A percentile compares a stretch with the other conserved stretches of the same genome.
Evolutionary conservation across 78 protist genomes (phyloP).

Genomic region (Planoprotostelium fungivorum): DNA sequence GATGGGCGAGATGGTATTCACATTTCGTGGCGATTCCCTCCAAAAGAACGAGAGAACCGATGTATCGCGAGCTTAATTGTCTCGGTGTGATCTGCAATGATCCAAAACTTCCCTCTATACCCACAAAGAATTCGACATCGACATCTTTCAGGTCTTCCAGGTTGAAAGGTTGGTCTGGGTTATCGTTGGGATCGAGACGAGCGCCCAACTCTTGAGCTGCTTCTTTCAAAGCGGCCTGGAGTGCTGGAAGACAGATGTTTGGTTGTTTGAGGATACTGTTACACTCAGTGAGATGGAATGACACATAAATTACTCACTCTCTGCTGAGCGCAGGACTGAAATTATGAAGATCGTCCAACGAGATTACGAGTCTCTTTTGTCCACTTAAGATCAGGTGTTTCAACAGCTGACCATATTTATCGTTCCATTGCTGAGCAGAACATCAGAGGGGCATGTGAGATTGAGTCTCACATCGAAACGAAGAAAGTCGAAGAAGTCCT

Average conservation of each 20-base stretch:
- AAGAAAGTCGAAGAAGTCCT: not conserved
- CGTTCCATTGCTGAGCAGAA: not conserved
- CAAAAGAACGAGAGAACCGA: conserved; percentile 80
- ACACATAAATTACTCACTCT: not conserved
- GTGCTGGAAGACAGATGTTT: conserved; percentile 11
- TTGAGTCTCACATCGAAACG: not conserved
- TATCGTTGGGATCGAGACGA: not conserved
- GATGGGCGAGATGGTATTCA: not conserved
- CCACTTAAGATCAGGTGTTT: not conserved
- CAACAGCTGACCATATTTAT: not conserved
- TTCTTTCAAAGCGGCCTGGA: conserved; percentile 53
- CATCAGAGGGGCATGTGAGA: not conserved
- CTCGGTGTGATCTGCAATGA: conserved; percentile 90
- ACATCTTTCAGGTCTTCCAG: not conserved
- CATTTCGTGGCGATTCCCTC: conserved; percentile 98
- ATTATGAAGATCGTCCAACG: not conserved
- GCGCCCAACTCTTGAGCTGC: not conserved
- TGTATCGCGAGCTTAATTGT: conserved; percentile 62
- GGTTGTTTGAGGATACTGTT: not conserved
- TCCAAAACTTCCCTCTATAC: conserved; percentile 91
- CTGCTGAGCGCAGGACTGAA: not conserved
- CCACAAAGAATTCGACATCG: conserved; percentile 43
- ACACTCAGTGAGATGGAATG: too few species aligned
- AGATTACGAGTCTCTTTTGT: not conserved
- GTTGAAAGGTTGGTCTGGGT: not conserved